These are phyloP conservation scores for Neopestalotiopsis sp. DNA, from an alignment of 2,329 filamentous ascomycete species.

Conservation along the genomic window DNA sequence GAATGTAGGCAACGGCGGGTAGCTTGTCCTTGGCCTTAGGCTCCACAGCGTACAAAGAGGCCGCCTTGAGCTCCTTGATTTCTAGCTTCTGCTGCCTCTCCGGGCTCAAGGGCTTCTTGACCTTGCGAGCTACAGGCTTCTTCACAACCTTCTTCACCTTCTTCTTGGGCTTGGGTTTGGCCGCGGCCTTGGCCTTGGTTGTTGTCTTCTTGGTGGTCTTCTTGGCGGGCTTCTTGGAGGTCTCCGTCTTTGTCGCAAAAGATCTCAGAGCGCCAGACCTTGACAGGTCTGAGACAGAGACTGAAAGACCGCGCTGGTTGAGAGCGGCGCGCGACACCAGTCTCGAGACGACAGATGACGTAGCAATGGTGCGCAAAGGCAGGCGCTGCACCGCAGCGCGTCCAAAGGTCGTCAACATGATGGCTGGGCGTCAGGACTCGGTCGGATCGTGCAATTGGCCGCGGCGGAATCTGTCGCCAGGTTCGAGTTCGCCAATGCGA, in stretches of 20 bases:
- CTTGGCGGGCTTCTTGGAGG: slow-evolving; percentile 36
- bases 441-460: not conserved
- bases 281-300: slow-evolving; percentile 4
- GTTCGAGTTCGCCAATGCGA: slow-evolving; percentile 5
- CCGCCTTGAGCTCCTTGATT: slow-evolving; percentile 40
- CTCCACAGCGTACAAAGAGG: slow-evolving; percentile 44
- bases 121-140: slow-evolving; percentile 14
- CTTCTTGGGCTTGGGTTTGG: slow-evolving; percentile 25
- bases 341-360: slow-evolving; percentile 25
- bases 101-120: slow-evolving; percentile 32
- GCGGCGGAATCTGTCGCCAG: not conserved
- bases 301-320: not conserved
- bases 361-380: slow-evolving; percentile 23
- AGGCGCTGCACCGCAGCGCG: slow-evolving; percentile 43
- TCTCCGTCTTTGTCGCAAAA: slow-evolving; percentile 30
- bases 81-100: slow-evolving; percentile 26
- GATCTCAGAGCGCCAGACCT: slow-evolving; percentile 28
- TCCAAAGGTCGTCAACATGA: slow-evolving; percentile 49
- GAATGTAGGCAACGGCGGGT: slow-evolving; percentile 39
- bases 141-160: slow-evolving; percentile 28
- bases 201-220: slow-evolving; percentile 21
- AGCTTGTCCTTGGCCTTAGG: slow-evolving; percentile 34
- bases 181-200: slow-evolving; percentile 24
- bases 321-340: slow-evolving; percentile 1
- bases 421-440: slow-evolving; percentile 10